Percentiles rank a stretch among this genome's conserved stretches.
Conservation (phyloP, 2,329 filamentous ascomycete genomes). For the Lecanosticta acicola region DNA sequence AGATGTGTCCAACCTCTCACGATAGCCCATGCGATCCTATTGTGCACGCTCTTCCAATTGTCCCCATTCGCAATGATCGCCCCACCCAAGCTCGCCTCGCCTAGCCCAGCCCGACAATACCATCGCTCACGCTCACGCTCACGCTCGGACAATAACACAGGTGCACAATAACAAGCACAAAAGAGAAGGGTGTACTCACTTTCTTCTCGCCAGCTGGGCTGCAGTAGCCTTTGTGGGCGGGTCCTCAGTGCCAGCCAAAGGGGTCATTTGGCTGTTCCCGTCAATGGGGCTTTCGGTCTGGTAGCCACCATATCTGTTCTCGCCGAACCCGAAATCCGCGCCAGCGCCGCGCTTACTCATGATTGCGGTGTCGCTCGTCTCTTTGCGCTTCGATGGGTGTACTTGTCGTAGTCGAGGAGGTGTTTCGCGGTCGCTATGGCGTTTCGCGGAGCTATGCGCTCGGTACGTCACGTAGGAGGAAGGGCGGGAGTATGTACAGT, state of each 20-base stretch:
- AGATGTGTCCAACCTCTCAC: neutral
- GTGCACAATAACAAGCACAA: neutral
- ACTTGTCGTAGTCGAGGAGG: too few relatives aligned
- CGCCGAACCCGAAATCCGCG: conserved; percentile 23
- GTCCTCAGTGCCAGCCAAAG: too few relatives aligned
- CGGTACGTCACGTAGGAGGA: conserved; percentile 10
- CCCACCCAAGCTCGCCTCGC: neutral
- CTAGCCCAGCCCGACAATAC: neutral
- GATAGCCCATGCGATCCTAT: neutral
- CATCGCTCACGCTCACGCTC: neutral
- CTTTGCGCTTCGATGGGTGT: too few relatives aligned
- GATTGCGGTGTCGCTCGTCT: conserved; percentile 1
- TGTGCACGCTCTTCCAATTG: neutral
- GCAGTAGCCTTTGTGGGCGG: conserved; percentile 30
- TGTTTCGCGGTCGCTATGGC: neutral
- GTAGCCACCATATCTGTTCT: conserved; percentile 25
- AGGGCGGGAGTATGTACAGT: conserved; percentile 11
- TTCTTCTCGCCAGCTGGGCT: conserved; percentile 32
- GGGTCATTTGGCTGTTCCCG: too few relatives aligned
- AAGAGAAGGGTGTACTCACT: conserved; percentile 25
- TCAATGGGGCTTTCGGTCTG: too few relatives aligned
- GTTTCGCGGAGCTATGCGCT: conserved; percentile 5
- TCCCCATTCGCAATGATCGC: neutral
- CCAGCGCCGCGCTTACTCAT: conserved; percentile 31
- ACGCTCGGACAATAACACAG: too few relatives aligned